phyloP scores from a whole-genome alignment of 441 rosid genomes.

The Brassica balearica region DNA sequence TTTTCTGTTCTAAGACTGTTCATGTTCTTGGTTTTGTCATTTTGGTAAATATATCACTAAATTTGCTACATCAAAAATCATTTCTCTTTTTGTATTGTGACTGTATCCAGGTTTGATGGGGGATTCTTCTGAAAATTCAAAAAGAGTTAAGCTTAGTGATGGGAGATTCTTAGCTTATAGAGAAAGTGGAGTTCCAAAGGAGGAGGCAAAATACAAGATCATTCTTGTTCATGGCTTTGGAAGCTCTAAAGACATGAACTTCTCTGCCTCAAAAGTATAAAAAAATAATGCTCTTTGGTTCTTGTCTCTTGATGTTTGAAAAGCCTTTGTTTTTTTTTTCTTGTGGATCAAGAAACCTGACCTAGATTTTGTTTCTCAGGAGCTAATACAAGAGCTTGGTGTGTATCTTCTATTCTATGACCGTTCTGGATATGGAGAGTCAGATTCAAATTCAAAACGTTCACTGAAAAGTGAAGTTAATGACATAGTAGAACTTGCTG shows the following conservation, averaged over 20 bases:
- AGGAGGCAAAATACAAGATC: constrained; percentile 61
- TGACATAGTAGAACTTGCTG: too few species aligned
- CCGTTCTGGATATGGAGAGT: constrained; percentile 71
- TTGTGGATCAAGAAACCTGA: constrained; percentile 1
- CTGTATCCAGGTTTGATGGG: constrained; percentile 30
- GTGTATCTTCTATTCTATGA: constrained; percentile 58
- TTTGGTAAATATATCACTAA: background rate
- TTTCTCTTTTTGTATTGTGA: background rate
- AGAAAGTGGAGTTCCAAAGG: constrained; percentile 73
- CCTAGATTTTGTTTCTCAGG: constrained; percentile 52
- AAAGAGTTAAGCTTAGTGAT: constrained; percentile 71
- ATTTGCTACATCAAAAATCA: background rate
- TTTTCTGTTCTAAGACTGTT: background rate
- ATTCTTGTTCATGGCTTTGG: constrained; percentile 88
- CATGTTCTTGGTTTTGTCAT: background rate
- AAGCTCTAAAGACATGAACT: constrained; percentile 85
- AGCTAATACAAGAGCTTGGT: constrained; percentile 52
- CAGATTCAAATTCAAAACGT: constrained; percentile 50
- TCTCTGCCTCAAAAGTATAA: constrained; percentile 69
- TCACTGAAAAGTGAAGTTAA: constrained; percentile 53
- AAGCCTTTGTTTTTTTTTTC: background rate
- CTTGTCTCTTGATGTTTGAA: background rate
- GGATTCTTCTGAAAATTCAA: constrained; percentile 38
- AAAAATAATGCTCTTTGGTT: background rate
- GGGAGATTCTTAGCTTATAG: constrained; percentile 80